Evolutionary conservation across 106 monocot species (phyloP).

Genomic region (Dendrobium officinale): DNA sequence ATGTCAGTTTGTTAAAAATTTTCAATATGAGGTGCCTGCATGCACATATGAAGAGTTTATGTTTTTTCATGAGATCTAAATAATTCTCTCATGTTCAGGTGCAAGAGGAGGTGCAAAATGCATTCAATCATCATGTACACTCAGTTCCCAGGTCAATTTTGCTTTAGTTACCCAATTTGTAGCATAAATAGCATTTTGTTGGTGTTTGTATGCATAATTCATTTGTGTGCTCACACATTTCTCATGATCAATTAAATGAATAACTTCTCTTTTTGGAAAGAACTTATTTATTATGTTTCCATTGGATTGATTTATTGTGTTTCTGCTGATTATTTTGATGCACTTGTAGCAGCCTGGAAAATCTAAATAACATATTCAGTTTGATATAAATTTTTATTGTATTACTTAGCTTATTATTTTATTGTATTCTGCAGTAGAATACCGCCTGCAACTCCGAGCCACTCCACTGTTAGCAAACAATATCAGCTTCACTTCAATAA

Average conservation of each 20-base stretch:
- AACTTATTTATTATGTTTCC: neutral
- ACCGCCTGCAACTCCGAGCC: conserved; percentile 28
- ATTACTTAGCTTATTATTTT: neutral
- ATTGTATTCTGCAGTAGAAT: conserved; percentile 21
- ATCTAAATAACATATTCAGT: neutral
- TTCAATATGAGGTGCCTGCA: neutral
- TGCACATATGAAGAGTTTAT: neutral
- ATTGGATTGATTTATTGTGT: neutral
- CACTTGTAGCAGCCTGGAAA: neutral
- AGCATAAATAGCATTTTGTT: neutral
- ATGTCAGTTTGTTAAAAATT: neutral
- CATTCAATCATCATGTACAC: conserved; percentile 23
- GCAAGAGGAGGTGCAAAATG: conserved; percentile 61
- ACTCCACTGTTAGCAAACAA: conserved; percentile 15
- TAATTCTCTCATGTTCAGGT: conserved; percentile 28
- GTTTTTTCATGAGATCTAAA: neutral
- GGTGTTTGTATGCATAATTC: neutral
- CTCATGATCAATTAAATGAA: neutral
- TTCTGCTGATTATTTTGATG: neutral
- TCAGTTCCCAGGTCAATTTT: conserved; percentile 28
- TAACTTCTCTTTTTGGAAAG: neutral
- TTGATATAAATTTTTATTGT: neutral
- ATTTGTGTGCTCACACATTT: neutral
- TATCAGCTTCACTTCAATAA: conserved; percentile 56
- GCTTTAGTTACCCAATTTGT: neutral